Percentiles rank a stretch among this genome's conserved stretches.
phyloP scores from a whole-genome alignment of 495 filamentous ascomycete species.

The Penicillium macrosclerotiorum region DNA sequence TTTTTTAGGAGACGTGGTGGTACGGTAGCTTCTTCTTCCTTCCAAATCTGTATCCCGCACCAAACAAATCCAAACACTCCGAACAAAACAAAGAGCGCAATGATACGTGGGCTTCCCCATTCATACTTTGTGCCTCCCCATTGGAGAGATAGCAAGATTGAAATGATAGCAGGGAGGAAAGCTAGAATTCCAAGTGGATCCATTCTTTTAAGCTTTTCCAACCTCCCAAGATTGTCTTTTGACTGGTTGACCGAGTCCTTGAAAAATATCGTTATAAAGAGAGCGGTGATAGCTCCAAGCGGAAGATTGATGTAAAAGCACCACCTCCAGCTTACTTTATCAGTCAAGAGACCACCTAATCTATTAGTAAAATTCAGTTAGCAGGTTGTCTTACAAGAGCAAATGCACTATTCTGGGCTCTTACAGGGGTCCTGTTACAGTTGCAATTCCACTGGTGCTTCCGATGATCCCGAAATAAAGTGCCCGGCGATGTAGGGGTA shows the following conservation, averaged over 20 bases:
- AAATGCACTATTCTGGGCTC: too few species aligned
- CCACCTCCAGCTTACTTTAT: slow-evolving; percentile 59
- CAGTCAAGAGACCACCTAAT: slow-evolving; percentile 57
- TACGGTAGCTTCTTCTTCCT: slow-evolving; percentile 73
- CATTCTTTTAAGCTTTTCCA: slow-evolving; percentile 54
- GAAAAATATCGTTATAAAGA: slow-evolving; percentile 59
- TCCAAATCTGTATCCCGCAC: slow-evolving; percentile 61
- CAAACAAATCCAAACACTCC: slow-evolving; percentile 62
- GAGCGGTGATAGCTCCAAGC: slow-evolving; percentile 61
- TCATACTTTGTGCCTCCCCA: slow-evolving; percentile 75
- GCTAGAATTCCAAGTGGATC: slow-evolving; percentile 64
- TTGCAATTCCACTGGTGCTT: slow-evolving; percentile 75
- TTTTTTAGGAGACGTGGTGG: slow-evolving; percentile 70
- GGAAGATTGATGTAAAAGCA: slow-evolving; percentile 67
- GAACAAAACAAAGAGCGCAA: slow-evolving; percentile 66
- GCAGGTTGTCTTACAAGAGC: too few species aligned
- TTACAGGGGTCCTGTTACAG: slow-evolving; percentile 68
- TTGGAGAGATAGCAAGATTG: slow-evolving; percentile 72
- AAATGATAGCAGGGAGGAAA: slow-evolving; percentile 72
- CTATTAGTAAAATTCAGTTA: too few species aligned
- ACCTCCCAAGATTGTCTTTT: slow-evolving; percentile 33
- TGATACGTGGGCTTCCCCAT: slow-evolving; percentile 65
- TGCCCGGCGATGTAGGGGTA: slow-evolving; percentile 70
- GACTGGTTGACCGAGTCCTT: slow-evolving; percentile 49
- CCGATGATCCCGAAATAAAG: slow-evolving; percentile 74